These are phyloP conservation scores for Kodamaea sagamina DNA, from an alignment of 805 yeast species.

Conservation along the genomic window DNA sequence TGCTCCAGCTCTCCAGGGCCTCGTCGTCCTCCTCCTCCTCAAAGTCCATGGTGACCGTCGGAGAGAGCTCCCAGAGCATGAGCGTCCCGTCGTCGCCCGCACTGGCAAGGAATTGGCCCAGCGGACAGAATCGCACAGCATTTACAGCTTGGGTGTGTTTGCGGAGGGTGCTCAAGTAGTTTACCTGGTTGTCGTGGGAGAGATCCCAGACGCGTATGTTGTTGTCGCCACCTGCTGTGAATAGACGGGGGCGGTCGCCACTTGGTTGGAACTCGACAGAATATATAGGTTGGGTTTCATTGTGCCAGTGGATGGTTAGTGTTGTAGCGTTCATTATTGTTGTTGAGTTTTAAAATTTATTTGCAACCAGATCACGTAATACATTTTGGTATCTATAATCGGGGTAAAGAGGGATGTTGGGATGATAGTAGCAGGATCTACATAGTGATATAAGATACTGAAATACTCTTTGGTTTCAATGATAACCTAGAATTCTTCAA, in stretches of 20 bases:
- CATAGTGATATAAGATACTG: no score
- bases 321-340: constrained; percentile 40
- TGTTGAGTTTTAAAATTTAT: no score
- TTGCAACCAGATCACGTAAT: no score
- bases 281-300: constrained; percentile 73
- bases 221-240: constrained; percentile 94
- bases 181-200: constrained; percentile 40
- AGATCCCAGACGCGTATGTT: constrained; percentile 66
- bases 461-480: no score
- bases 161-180: constrained; percentile 75
- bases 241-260: constrained; percentile 46
- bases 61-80: constrained; percentile 71
- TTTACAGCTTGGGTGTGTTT: constrained; percentile 96
- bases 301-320: constrained; percentile 70
- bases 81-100: constrained; percentile 96
- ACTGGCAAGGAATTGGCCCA: constrained; percentile 73
- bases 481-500: no score
- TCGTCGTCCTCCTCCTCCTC: constrained; percentile 50
- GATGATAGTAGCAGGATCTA: no score
- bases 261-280: constrained; percentile 62
- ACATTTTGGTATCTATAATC: no score
- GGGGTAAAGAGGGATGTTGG: no score
- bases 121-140: constrained; percentile 76
- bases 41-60: constrained; percentile 56
- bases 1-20: constrained; percentile 67